These are phyloP conservation scores for Aspergillus unguis DNA, from an alignment of 2,329 filamentous ascomycete genomes.

Conservation along the genomic window DNA sequence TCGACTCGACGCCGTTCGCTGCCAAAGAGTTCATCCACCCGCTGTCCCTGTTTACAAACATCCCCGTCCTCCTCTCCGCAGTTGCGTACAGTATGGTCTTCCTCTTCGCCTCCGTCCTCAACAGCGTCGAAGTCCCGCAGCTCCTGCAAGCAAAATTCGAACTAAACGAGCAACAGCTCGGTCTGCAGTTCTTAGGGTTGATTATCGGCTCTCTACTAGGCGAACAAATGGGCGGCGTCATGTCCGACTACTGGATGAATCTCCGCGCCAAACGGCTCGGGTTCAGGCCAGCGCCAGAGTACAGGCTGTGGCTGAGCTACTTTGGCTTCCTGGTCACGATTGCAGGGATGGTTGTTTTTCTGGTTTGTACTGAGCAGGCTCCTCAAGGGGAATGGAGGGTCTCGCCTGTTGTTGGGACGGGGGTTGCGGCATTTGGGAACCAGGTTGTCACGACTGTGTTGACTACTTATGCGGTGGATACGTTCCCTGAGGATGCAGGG, in stretches of 20 bases:
- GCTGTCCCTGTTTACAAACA: conserved; percentile 44
- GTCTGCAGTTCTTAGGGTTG: conserved; percentile 57
- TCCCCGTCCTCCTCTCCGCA: conserved; percentile 52
- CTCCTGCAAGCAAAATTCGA: conserved; percentile 55
- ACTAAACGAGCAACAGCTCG: conserved; percentile 57
- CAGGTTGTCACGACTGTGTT: conserved; percentile 62
- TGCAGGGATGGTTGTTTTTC: conserved; percentile 55
- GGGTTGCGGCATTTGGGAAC: conserved; percentile 54
- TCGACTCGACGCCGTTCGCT: conserved; percentile 50
- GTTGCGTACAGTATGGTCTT: conserved; percentile 58
- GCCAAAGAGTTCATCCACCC: conserved; percentile 53
- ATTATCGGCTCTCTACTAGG: conserved; percentile 59
- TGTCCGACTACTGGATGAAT: conserved; percentile 58
- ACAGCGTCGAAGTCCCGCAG: conserved; percentile 60
- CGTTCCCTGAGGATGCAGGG: conserved; percentile 52
- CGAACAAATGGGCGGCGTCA: conserved; percentile 56
- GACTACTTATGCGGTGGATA: conserved; percentile 60
- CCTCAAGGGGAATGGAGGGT: conserved; percentile 51
- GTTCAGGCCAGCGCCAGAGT: conserved; percentile 12
- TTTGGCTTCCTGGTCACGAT: conserved; percentile 50
- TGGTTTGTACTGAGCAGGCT: conserved; percentile 52
- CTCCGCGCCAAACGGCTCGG: conserved; percentile 17
- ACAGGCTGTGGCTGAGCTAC: conserved; percentile 19
- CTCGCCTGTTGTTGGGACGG: conserved; percentile 56
- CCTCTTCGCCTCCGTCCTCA: conserved; percentile 52